Evolutionary conservation across 2,329 filamentous ascomycete genomes (phyloP).

Genomic region (Cladobotryum mycophilum): DNA sequence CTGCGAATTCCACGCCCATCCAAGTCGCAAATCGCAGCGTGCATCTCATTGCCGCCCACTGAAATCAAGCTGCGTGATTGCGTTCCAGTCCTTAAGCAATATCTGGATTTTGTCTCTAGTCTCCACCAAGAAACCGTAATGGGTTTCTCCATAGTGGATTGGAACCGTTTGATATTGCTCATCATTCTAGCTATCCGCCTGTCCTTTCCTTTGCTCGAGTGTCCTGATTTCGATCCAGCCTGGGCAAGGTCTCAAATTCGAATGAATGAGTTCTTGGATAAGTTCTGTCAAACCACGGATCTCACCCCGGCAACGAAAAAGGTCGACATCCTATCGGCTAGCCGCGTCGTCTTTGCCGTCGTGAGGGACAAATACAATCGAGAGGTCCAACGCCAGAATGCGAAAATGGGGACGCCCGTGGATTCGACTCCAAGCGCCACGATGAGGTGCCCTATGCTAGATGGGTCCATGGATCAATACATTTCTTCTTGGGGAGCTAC

Average conservation of each 20-base stretch:
- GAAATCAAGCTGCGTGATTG: slow-evolving; percentile 18
- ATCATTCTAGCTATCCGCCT: slow-evolving; percentile 40
- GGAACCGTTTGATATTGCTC: slow-evolving; percentile 34
- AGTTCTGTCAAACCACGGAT: slow-evolving; percentile 24
- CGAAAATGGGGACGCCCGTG: not conserved
- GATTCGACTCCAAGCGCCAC: slow-evolving; percentile 20
- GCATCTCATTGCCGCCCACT: slow-evolving; percentile 13
- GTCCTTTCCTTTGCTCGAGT: slow-evolving; percentile 37
- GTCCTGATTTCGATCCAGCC: slow-evolving; percentile 29
- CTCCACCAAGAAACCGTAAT: slow-evolving; percentile 27
- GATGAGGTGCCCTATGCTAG: slow-evolving; percentile 43
- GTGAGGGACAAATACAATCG: slow-evolving; percentile 41
- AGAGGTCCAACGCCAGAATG: slow-evolving; percentile 16
- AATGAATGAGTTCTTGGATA: slow-evolving; percentile 34
- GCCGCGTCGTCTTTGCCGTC: slow-evolving; percentile 39
- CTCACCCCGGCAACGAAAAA: slow-evolving; percentile 21
- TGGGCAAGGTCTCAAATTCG: slow-evolving; percentile 34
- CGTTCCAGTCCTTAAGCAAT: slow-evolving; percentile 20
- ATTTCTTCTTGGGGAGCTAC: slow-evolving; percentile 40
- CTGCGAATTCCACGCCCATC: slow-evolving; percentile 19
- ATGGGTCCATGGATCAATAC: slow-evolving; percentile 43
- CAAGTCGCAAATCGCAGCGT: not conserved
- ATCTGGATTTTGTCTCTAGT: slow-evolving; percentile 28
- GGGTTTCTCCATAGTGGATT: slow-evolving; percentile 37
- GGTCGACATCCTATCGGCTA: slow-evolving; percentile 39